These are phyloP conservation scores for Bipolaris sorokiniana DNA, from an alignment of 2,329 filamentous ascomycete species.

Conservation along the genomic window DNA sequence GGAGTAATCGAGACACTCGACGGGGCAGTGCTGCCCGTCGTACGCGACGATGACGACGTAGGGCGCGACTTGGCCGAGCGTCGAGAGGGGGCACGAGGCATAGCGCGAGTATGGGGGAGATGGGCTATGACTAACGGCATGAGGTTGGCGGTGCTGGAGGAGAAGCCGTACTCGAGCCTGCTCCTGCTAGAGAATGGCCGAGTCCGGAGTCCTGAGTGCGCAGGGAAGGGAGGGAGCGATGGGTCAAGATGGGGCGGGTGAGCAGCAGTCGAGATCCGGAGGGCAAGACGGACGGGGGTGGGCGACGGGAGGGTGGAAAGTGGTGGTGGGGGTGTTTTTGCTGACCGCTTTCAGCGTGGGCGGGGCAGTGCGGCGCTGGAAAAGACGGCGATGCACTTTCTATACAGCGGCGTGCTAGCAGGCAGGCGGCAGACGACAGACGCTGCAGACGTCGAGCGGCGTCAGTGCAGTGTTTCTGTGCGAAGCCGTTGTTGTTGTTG, in stretches of 20 bases:
- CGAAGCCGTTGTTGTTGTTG: neutral
- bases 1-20: slow-evolving; percentile 42
- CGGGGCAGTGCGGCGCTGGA: slow-evolving; percentile 11
- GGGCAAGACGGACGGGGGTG: neutral
- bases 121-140: slow-evolving; percentile 53
- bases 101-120: slow-evolving; percentile 42
- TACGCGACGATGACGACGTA: slow-evolving; percentile 33
- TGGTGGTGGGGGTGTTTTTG: slow-evolving; percentile 11
- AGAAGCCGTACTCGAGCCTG: slow-evolving; percentile 44
- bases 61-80: slow-evolving; percentile 35
- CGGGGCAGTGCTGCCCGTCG: slow-evolving; percentile 31
- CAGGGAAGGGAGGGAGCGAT: slow-evolving; percentile 30
- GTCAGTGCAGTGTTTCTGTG: neutral
- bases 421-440: slow-evolving; percentile 12
- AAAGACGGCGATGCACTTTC: slow-evolving; percentile 4
- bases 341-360: slow-evolving; percentile 18
- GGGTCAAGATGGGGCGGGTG: slow-evolving; percentile 27
- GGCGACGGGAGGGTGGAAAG: neutral
- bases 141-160: slow-evolving; percentile 42
- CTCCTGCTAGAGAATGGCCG: slow-evolving; percentile 50
- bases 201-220: slow-evolving; percentile 36
- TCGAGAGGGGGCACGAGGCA: slow-evolving; percentile 28
- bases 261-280: slow-evolving; percentile 12
- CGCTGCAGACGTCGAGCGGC: neutral
- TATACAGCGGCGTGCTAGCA: slow-evolving; percentile 12